Base-by-base conservation (phyloP, 1,284 basidiomycete species). In the Heterobasidion annosum region DNA sequence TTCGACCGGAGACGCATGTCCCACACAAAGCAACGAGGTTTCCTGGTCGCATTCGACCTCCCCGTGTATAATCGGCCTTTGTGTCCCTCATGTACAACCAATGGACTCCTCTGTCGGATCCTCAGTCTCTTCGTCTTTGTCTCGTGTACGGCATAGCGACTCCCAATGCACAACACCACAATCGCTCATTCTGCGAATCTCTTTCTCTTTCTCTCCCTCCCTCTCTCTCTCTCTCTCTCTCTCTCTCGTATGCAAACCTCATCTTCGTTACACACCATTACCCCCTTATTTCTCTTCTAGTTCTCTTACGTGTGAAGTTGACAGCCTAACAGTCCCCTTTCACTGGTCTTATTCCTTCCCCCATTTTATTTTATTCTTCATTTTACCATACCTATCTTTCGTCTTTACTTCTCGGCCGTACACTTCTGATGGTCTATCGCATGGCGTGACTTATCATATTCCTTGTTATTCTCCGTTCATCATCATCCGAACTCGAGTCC, bases 321-420 rank as follows among this genome's bases (percentile, higher is more conserved):
- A 70, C 71, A 67, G 63, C 61, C 66, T 64, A 60, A 59, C 59
- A 57, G 59, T 65, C 58, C 61, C 55, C 59, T 67, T 34, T 35
- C 16, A 12, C 13, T n/a, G 12, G 12, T 13, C 34, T 18, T 63
- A 65, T 61, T 63, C 55, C 58, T 57, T 64, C 60, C 65, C 67
- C 66, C 56, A 63, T 65, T 58, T 77, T 81, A 81, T 78, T 77
- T 88, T 86, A 87, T 88, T 85, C 76, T 79, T 84, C 81, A 84
- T 72, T 78, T 83, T 85, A 84, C 84, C 72, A 68, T 68, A 72
- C 66, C 64, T 67, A 64, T 63, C 62, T 57, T 57, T 60, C 52
- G 59, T 53, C 15, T 13, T 18, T 47, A 47, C 55, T 62, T 60
- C 61, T 65, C 64, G 58, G 59, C 58, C 62, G 66, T 72, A 67